Base-by-base conservation (phyloP, 768 basidiomycete species). In the Chalciporus piperatus region DNA sequence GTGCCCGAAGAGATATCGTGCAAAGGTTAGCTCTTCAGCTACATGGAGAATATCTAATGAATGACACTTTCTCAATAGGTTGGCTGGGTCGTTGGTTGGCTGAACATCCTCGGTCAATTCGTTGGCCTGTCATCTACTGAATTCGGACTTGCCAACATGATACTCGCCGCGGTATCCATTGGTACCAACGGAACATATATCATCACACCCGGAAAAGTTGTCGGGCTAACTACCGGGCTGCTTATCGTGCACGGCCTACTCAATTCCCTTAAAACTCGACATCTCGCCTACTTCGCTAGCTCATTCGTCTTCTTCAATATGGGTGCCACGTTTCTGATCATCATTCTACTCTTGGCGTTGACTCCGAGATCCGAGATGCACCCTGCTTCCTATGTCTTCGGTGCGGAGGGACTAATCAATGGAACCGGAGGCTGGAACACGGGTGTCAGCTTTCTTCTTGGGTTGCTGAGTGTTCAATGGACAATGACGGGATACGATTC, bases 1-100 rank as follows among this genome's bases (percentile, higher is more conserved):
- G 9, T 81, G 82, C 6, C 88, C 87, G 0, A 76, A 72, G 56
- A 76, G 67, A 50, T 76, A 87, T 60, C 81, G 87, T 46, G 81
- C 87, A 35, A 80, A 73, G 63, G 87, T 84, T 60, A 28, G 70
- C 60, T 22, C 6, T 27, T 42, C 17, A 37, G 20, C 16, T 17
- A 23, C 32, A 1, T 48, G 40, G 7, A 39, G n/a, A 14, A 25
- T 49, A 14, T 4, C 19, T 22, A 8, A n/a, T 28, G 39, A 16
- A 20, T 19, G 32, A 47, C 14, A 16, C 51, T 7, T 27, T 27
- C 19, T 47, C 13, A 45, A 39, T 38, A 66, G 64, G 41, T 67
- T 30, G 66, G 66, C 6, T 67, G 63, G 66, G 46, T 65, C 19
- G 58, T 67, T 4, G 66, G 66, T 1, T 67, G 74, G 75, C 68